These are phyloP conservation scores for Hyaloscypha hepaticicola DNA, from an alignment of 495 filamentous ascomycete species.

Conservation along the genomic window DNA sequence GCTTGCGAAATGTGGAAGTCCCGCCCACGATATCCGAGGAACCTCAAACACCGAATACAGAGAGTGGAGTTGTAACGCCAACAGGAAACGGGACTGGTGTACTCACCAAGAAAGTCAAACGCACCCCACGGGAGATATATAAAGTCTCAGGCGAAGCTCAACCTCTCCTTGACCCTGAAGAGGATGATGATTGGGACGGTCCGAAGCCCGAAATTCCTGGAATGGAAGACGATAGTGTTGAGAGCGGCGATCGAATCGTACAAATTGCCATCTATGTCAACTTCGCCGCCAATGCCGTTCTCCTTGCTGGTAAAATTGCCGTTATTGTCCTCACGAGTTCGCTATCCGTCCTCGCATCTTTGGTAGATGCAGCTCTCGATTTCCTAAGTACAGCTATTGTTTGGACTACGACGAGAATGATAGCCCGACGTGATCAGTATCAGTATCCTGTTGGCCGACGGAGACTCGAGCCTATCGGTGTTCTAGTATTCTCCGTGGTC, in stretches of 20 bases:
- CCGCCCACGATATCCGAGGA: constrained; percentile 59
- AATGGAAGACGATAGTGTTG: constrained; percentile 57
- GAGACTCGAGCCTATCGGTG: constrained; percentile 73
- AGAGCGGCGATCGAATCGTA: constrained; percentile 66
- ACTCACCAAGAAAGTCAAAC: constrained; percentile 55
- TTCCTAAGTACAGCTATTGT: constrained; percentile 86
- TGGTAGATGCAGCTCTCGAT: constrained; percentile 87
- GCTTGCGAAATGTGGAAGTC: constrained; percentile 43
- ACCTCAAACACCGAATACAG: constrained; percentile 14
- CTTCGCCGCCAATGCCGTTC: constrained; percentile 74
- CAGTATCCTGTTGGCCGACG: constrained; percentile 80
- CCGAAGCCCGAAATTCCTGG: constrained; percentile 50
- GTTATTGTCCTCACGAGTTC: constrained; percentile 78
- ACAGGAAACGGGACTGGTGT: constrained; percentile 9
- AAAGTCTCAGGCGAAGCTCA: constrained; percentile 61
- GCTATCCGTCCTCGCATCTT: constrained; percentile 81
- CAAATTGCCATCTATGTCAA: constrained; percentile 83
- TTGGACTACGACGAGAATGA: constrained; percentile 77
- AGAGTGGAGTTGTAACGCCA: neutral
- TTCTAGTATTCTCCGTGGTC: constrained; percentile 77
- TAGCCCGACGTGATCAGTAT: constrained; percentile 72
- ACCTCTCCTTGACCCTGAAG: constrained; percentile 25
- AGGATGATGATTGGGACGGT: constrained; percentile 30
- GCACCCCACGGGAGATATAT: constrained; percentile 80
- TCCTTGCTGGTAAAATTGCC: constrained; percentile 76